Conservation (phyloP, 345 rosid genomes). For the Mangifera indica region DNA sequence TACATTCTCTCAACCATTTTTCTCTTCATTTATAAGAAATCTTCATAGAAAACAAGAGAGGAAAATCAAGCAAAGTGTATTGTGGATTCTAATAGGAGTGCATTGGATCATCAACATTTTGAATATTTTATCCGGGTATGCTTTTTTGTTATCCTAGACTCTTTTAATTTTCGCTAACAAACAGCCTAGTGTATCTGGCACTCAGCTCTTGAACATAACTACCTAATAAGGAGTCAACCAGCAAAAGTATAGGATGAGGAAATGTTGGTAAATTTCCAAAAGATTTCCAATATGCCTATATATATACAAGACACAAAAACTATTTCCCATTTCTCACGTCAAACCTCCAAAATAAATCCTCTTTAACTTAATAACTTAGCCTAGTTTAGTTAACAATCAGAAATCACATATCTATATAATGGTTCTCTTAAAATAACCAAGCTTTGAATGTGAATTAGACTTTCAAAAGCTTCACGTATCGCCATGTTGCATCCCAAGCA, state of each 20-base stretch:
- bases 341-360: neutral
- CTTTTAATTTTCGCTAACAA: too few species aligned
- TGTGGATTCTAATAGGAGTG: too few species aligned
- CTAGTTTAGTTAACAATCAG: neutral
- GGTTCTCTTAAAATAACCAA: neutral
- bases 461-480: neutral
- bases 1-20: too few species aligned
- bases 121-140: too few species aligned
- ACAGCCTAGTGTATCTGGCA: too few species aligned
- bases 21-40: too few species aligned
- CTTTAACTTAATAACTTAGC: neutral
- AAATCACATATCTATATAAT: neutral
- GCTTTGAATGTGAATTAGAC: neutral
- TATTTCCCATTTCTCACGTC: neutral
- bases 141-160: too few species aligned
- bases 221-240: neutral
- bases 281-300: neutral
- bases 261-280: neutral
- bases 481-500: neutral
- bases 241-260: neutral
- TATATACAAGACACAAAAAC: neutral
- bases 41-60: too few species aligned
- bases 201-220: neutral
- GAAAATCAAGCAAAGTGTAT: too few species aligned
- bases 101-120: too few species aligned